These are phyloP conservation scores for Nicotiana benthamiana DNA, from an alignment of 257 asterid species.

Conservation along the genomic window DNA sequence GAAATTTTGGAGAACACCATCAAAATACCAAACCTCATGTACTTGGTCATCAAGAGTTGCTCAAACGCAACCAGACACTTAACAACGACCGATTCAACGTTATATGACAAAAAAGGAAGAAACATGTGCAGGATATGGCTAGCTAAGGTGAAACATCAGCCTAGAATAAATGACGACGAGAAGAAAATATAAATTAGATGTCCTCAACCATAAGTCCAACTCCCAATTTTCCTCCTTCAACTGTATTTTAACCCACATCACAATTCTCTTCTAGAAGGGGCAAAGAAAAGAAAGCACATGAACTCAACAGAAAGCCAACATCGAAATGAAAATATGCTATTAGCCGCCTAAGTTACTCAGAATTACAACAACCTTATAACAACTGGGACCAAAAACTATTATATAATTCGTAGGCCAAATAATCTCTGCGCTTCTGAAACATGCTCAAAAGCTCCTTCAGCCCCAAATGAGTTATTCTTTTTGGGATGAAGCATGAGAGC, in stretches of 20 bases:
- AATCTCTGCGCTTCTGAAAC: neutral
- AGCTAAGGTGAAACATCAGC: neutral
- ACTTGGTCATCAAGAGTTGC: neutral
- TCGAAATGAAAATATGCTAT: neutral
- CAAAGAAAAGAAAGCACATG: neutral
- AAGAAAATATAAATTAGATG: neutral
- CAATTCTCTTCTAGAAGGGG: neutral
- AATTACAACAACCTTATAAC: neutral
- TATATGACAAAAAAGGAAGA: neutral
- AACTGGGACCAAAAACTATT: neutral
- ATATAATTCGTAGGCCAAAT: neutral
- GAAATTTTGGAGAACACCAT: no score
- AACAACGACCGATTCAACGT: neutral
- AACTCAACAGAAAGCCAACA: neutral
- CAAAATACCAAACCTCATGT: neutral
- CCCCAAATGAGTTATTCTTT: no score
- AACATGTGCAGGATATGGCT: neutral
- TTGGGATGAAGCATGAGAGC: no score
- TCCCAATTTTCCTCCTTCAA: neutral
- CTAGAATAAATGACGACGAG: neutral
- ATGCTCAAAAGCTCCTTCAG: no score
- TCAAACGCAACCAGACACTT: neutral
- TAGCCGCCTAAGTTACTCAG: neutral
- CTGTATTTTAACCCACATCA: neutral
- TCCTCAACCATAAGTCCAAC: neutral